Percentiles rank a stretch among this genome's conserved stretches.
These are phyloP conservation scores for Scedosporium minutisporum DNA, from an alignment of 2,329 filamentous ascomycete species.

Conservation along the genomic window DNA sequence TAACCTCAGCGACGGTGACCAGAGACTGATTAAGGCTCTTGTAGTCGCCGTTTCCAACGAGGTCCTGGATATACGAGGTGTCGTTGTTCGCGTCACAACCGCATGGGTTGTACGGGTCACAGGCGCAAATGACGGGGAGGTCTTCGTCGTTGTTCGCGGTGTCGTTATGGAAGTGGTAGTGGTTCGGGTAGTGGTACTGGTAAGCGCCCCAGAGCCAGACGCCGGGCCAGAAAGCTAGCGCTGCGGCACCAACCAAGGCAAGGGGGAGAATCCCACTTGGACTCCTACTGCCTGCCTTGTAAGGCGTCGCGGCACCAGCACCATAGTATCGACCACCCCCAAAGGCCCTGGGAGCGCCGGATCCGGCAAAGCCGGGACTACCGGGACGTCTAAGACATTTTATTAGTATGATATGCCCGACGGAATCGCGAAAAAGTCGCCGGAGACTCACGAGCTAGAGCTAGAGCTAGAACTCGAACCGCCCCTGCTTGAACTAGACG, in stretches of 20 bases:
- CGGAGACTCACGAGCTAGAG: slow-evolving; percentile 3
- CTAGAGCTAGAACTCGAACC: not conserved
- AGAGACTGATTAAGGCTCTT: slow-evolving; percentile 48
- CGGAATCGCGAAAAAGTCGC: not conserved
- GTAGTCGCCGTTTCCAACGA: slow-evolving; percentile 59
- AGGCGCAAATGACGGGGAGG: slow-evolving; percentile 33
- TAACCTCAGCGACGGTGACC: slow-evolving; percentile 46
- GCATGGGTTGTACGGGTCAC: slow-evolving; percentile 42
- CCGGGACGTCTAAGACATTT: slow-evolving; percentile 7
- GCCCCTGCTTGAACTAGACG: not conserved
- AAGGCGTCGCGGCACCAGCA: slow-evolving; percentile 55
- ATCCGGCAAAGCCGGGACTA: slow-evolving; percentile 41
- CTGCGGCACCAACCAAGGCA: slow-evolving; percentile 35
- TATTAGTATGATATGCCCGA: not conserved
- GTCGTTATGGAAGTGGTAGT: slow-evolving; percentile 38
- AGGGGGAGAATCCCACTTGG: slow-evolving; percentile 43
- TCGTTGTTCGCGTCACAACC: slow-evolving; percentile 61
- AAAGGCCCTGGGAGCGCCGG: slow-evolving; percentile 45
- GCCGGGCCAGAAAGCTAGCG: slow-evolving; percentile 52
- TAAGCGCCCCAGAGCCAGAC: slow-evolving; percentile 56
- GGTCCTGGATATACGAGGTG: slow-evolving; percentile 45
- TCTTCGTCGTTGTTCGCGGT: slow-evolving; percentile 31
- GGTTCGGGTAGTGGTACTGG: slow-evolving; percentile 37
- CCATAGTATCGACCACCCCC: slow-evolving; percentile 57
- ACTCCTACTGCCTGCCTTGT: slow-evolving; percentile 40